phyloP scores from a whole-genome alignment of 805 yeast genomes.

The Middelhovenomyces tepae region DNA sequence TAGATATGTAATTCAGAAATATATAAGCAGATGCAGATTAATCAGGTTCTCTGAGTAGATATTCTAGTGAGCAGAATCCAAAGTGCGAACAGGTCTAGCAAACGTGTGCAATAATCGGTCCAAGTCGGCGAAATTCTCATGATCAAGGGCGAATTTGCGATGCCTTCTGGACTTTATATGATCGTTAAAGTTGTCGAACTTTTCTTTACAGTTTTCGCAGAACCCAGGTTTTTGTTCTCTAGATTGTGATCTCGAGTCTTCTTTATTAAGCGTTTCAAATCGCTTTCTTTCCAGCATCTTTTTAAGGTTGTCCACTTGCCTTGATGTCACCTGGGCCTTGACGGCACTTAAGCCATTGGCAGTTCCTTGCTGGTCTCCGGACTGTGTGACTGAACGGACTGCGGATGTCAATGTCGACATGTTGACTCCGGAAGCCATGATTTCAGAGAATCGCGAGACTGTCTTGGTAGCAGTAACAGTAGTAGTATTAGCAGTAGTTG shows the following conservation, averaged over 20 bases:
- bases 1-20: too few relatives aligned
- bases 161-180: constrained; percentile 8
- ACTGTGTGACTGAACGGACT: constrained; percentile 24
- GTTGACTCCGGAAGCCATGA: constrained; percentile 50
- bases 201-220: constrained; percentile 11
- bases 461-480: constrained; percentile 19
- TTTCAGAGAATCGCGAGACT: constrained; percentile 34
- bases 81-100: constrained; percentile 3
- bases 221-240: constrained; percentile 8
- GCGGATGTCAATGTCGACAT: constrained; percentile 26
- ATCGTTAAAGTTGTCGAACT: constrained; percentile 9
- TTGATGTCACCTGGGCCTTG: constrained; percentile 26
- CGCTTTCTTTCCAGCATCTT: constrained; percentile 21
- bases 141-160: constrained; percentile 8
- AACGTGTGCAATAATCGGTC: constrained; percentile 6
- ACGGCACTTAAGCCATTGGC: constrained; percentile 25
- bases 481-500: constrained; percentile 5
- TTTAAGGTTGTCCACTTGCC: constrained; percentile 35
- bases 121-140: constrained; percentile 8
- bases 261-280: not conserved
- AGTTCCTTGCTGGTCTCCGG: constrained; percentile 19
- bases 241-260: constrained; percentile 1
- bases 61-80: too few relatives aligned
- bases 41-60: too few relatives aligned
- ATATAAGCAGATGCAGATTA: too few relatives aligned